Evolutionary conservation across 257 asterid species (phyloP), one percentile per base, ranked within the genome.

Genomic region (Fraxinus pennsylvanica): DNA sequence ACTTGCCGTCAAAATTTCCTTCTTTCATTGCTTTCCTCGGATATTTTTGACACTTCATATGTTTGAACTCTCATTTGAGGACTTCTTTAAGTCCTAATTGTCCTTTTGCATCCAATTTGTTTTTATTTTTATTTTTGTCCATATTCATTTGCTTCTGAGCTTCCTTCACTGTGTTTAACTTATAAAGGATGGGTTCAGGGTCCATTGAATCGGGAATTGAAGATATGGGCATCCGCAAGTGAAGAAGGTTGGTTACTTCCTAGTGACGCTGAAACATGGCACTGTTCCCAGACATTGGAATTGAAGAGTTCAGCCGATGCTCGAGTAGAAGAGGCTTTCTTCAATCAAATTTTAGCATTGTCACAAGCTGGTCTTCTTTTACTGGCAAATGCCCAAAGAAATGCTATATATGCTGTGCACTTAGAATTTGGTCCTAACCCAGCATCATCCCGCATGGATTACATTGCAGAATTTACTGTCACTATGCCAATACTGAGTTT

Each of bases 221-320:
- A 92, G 85, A 90, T 96, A 68, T 96, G 99, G 99, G 85, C 87
- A 61, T 93, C 97, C 83, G 87, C 91, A 50, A 90, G 97, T 88
- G 98, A 93, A 83, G 99, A 96, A 83, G 99, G 99, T 25, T 93
- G 97, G 97, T 86, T 96, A 86, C 98, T 92, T 82, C 94, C 98
- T 36, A 91, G 93, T 84, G 97, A 92, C 80, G 88, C 92, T 36
- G 99, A 93, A 84, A 90, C 93, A 32, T 93, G 99, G 99, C 88
- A 80, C 39, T 96, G 97, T 81, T 91, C 89, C 0, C 99, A 96
- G 86, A 91, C 90, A n/a, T 80, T 93, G 87, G 98, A 89, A 82
- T 78, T 96, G 76, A 93, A 84, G 85, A 87, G 97, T 85, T 90
- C 98, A 6, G 59, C 85, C 15, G 96, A 90, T 81, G 83, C 89